Base-by-base conservation (phyloP, 2,329 filamentous ascomycete genomes). In the Aureobasidium zeae region DNA sequence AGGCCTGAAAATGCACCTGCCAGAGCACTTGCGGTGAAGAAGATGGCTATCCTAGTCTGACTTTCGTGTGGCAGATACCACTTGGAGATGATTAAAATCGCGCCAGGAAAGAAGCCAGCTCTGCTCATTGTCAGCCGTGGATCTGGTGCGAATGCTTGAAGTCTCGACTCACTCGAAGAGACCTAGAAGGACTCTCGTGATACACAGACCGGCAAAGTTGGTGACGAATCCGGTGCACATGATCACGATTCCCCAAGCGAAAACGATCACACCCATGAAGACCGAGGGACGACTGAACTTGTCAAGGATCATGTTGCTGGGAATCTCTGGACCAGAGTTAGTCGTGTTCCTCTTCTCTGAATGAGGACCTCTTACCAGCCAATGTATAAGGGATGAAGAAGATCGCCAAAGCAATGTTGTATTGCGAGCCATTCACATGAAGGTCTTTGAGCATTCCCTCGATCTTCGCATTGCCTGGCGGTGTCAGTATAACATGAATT, bases 231-330 rank as follows among this genome's bases (percentile, higher is more conserved):
- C 66, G 61, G 67, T 69, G 15, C 50, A 58, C 6, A 62, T 63
- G 63, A 67, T 67, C 36, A 65, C 66, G 21, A 68, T 58, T 3
- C 65, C 66, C 64, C 64, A 66, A 2, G 51, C 47, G 17, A 55
- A 50, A 32, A 59, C 66, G 3, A 63, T 53, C 0, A 53, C 44
- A 22, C 62, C 58, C 47, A 72, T 64, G 51, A 70, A 72, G 9
- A 64, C 52, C 1, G 65, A 66, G 0, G 69, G 69, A 17, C 61
- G 73, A 48, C 3, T 65, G 42, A 85, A 66, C n/a, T 71, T 73
- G 64, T 93, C 93, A 47, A 94, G 76, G 17, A 94, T 63, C 34
- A 89, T 68, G 58, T 94, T 93, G 48, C 84, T 86, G 30, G 86
- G 54, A 0, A 79, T 77, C 60, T 38, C 35, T 26, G 11, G 19